Base-by-base conservation (phyloP, 139 green algal genomes). In the Chlamydomonas incerta region DNA sequence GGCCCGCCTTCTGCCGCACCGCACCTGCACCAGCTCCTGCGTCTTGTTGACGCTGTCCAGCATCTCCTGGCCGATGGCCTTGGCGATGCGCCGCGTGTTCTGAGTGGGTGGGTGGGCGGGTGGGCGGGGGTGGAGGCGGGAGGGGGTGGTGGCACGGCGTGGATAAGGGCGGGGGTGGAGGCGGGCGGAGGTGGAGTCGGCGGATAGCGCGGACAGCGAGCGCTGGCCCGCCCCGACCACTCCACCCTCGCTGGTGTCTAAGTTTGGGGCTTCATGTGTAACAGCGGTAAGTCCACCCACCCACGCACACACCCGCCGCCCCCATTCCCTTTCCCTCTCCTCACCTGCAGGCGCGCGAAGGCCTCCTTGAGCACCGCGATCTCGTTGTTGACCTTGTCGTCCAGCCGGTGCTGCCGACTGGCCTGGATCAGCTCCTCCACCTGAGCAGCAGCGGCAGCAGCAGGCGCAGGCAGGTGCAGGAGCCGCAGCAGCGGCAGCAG, bases 351-450 rank as follows among this genome's bases (percentile, higher is more conserved):
- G 57, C 88, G 83, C n/a, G 89, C 84, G 80, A 96, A 94, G 2
- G 91, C 93, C 46, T 96, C 91, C 87, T 96, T 95, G 86, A 95
- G 87, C 24, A 89, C 75, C 1, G 88, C 73, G 21, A 92, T 86
- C 73, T 88, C 73, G n/a, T 66, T 46, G 29, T 83, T 83, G 26
- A 91, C 58, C 79, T 91, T 90, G 68, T 90, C 87, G 23, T 90
- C 81, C 13, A 60, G 14, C 3, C 65, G 58, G 33, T 88, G 50
- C 68, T 86, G 80, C 23, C 55, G 67, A 33, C 68, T 71, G 28
- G 26, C 41, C 80, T 86, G 80, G 34, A 86, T 86, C 68, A 86
- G 80, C 80, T 86, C 80, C 69, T 86, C 80, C 13, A 86, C 80
- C 80, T 86, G 80, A 21, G 58, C n/a, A n/a, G n/a, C n/a, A n/a